Conservation (phyloP, 441 rosid genomes). For the Adansonia rubrostipa region DNA sequence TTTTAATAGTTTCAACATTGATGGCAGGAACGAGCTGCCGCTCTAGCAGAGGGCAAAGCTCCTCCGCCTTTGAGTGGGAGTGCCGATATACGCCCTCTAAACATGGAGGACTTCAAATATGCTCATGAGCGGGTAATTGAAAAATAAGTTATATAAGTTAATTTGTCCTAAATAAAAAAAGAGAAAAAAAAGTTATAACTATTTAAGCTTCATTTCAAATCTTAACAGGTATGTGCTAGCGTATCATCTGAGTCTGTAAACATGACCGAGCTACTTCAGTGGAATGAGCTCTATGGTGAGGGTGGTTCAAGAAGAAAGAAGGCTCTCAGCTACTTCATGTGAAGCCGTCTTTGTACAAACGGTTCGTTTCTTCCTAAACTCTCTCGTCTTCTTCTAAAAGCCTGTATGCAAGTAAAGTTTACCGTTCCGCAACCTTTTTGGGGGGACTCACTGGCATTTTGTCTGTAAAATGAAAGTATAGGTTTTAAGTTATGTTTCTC, state of each 20-base stretch:
- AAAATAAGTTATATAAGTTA: neutral
- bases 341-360: constrained; percentile 49
- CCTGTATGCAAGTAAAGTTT: constrained; percentile 40
- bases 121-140: constrained; percentile 73
- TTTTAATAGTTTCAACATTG: constrained; percentile 18
- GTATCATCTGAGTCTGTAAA: constrained; percentile 88
- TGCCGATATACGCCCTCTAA: constrained; percentile 63
- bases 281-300: constrained; percentile 94
- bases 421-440: constrained; percentile 16
- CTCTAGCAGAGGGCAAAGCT: constrained; percentile 68
- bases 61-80: constrained; percentile 73
- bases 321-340: constrained; percentile 94
- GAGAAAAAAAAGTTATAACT: neutral
- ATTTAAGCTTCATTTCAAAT: neutral
- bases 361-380: constrained; percentile 36
- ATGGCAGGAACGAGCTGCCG: constrained; percentile 63
- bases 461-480: constrained; percentile 52
- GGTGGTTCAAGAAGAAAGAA: constrained; percentile 89
- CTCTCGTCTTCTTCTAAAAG: constrained; percentile 31
- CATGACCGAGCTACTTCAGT: constrained; percentile 88
- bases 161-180: neutral
- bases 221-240: constrained; percentile 80
- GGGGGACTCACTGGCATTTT: constrained; percentile 41
- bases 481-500: constrained; percentile 38
- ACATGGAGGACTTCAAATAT: constrained; percentile 66